phyloP scores from a whole-genome alignment of 495 filamentous ascomycete species.

The Coniosporium apollinis region DNA sequence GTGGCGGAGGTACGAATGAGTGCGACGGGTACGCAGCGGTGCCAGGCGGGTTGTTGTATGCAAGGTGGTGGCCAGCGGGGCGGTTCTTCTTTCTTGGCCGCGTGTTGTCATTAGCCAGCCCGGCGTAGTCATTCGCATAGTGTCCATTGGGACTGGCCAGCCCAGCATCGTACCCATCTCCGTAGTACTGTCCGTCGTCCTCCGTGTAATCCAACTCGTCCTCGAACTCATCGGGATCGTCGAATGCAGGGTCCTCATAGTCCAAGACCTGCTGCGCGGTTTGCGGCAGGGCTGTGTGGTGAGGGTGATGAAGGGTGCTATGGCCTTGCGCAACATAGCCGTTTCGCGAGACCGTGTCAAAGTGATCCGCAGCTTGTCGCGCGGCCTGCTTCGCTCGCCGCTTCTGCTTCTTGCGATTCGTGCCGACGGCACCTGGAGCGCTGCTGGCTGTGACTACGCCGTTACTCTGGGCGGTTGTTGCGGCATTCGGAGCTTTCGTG shows the following conservation, averaged over 20 bases:
- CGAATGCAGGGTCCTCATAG: slow-evolving; percentile 19
- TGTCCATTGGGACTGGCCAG: slow-evolving; percentile 7
- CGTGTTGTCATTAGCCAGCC: background rate
- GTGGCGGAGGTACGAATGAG: slow-evolving; percentile 14
- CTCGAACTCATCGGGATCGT: slow-evolving; percentile 20
- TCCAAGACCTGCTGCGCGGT: slow-evolving; percentile 11
- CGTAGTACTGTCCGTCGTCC: slow-evolving; percentile 16
- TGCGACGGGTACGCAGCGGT: too few species aligned
- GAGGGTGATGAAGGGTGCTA: background rate
- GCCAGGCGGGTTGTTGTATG: slow-evolving; percentile 28
- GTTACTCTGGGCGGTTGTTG: slow-evolving; percentile 13
- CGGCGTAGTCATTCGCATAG: background rate
- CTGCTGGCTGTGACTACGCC: slow-evolving; percentile 9
- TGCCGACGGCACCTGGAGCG: slow-evolving; percentile 16
- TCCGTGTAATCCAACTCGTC: slow-evolving; percentile 28
- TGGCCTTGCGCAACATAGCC: slow-evolving; percentile 9
- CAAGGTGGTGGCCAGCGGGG: slow-evolving; percentile 22
- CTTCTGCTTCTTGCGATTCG: slow-evolving; percentile 91
- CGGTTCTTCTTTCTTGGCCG: slow-evolving; percentile 34
- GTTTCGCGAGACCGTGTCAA: slow-evolving; percentile 10
- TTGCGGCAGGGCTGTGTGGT: too few species aligned
- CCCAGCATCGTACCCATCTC: slow-evolving; percentile 9
- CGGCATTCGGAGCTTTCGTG: slow-evolving; percentile 10
- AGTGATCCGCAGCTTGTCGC: slow-evolving; percentile 52
- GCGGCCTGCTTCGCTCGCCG: slow-evolving; percentile 29